phyloP scores from a whole-genome alignment of 305 asterid species.

The Stenogyne calaminthoides region DNA sequence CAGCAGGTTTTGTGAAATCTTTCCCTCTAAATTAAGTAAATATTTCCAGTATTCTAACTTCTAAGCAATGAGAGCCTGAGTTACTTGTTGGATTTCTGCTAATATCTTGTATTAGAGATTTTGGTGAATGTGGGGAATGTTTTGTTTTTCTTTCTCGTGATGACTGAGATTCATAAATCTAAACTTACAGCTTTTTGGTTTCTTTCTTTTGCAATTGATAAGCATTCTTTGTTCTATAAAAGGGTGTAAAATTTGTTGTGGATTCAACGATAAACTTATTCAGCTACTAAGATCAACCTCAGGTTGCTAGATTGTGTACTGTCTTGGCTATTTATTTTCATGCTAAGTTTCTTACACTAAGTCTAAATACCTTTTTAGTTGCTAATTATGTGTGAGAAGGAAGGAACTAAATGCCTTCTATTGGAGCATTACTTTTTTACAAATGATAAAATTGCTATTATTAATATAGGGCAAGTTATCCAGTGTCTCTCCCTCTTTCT shows the following conservation, averaged over 20 bases:
- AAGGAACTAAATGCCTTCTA: too few relatives aligned
- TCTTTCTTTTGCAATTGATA: neutral
- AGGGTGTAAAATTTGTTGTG: too few relatives aligned
- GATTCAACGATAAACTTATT: too few relatives aligned
- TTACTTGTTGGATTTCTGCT: neutral
- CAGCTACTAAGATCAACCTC: neutral
- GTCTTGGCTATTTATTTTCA: neutral
- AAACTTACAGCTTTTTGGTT: neutral
- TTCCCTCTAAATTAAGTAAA: slow-evolving; percentile 4
- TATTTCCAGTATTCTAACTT: too few relatives aligned
- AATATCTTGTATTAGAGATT: neutral
- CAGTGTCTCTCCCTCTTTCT: neutral
- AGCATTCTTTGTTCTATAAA: neutral
- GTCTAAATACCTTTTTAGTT: too few relatives aligned
- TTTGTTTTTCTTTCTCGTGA: neutral
- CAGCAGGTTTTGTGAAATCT: slow-evolving; percentile 66
- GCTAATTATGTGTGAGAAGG: too few relatives aligned
- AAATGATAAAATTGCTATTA: neutral
- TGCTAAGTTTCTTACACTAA: neutral
- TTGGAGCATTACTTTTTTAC: neutral
- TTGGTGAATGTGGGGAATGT: neutral
- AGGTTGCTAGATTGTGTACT: neutral
- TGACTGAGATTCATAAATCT: neutral
- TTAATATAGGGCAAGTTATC: neutral
- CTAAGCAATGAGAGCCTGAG: neutral